phyloP scores from a whole-genome alignment of 352 stramenopile genomes.

The Phytophthora multivora region DNA sequence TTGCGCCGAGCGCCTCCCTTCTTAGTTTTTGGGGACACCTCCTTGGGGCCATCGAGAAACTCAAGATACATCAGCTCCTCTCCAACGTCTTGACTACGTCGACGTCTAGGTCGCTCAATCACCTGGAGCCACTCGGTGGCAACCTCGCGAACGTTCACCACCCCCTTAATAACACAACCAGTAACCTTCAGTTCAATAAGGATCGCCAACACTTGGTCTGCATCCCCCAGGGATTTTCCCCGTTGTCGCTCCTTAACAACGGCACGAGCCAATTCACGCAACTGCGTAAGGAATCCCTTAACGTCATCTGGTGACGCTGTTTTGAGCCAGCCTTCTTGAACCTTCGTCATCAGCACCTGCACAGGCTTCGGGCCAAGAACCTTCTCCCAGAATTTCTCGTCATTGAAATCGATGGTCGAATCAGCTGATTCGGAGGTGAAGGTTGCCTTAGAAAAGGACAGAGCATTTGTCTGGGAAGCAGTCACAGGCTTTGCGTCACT shows the following conservation, averaged over 20 bases:
- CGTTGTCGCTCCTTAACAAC: constrained; percentile 88
- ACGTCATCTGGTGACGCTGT: constrained; percentile 80
- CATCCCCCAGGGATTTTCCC: constrained; percentile 80
- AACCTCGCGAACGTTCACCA: constrained; percentile 79
- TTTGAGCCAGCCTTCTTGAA: constrained; percentile 83
- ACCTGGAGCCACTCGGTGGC: constrained; percentile 85
- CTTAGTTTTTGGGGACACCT: constrained; percentile 44
- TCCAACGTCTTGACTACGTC: constrained; percentile 82
- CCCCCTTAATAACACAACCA: constrained; percentile 68
- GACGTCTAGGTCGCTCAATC: constrained; percentile 87
- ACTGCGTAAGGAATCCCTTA: constrained; percentile 77
- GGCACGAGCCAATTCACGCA: constrained; percentile 77
- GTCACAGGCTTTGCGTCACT: constrained; percentile 40
- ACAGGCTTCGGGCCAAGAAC: constrained; percentile 86
- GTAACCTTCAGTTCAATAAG: constrained; percentile 90
- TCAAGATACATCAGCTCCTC: constrained; percentile 89
- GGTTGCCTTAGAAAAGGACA: constrained; percentile 89
- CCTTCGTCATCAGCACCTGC: constrained; percentile 87
- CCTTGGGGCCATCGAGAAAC: constrained; percentile 79
- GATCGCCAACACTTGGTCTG: constrained; percentile 86
- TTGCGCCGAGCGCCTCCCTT: constrained; percentile 43
- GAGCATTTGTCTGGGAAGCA: constrained; percentile 58
- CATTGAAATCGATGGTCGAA: constrained; percentile 89
- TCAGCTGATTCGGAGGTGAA: constrained; percentile 90
- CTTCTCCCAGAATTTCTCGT: constrained; percentile 93